phyloP scores from a whole-genome alignment of 164 flowering plant species.

The Umbilicus rupestris region DNA sequence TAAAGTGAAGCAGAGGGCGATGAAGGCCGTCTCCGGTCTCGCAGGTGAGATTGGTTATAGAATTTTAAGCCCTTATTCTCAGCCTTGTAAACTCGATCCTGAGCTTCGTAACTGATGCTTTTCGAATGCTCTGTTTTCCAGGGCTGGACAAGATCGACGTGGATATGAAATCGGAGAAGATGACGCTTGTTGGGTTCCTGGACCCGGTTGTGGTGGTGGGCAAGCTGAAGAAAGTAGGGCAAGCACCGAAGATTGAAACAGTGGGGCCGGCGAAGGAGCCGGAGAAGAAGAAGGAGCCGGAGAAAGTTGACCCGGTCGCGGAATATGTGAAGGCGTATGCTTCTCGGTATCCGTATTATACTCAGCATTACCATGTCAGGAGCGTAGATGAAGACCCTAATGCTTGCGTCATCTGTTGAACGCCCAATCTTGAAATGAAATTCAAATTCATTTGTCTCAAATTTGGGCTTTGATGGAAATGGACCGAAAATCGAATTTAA shows the following conservation, averaged over 20 bases:
- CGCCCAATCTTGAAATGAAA: neutral
- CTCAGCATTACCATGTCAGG: slow-evolving; percentile 4
- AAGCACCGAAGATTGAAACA: slow-evolving; percentile 20
- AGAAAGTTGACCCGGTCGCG: slow-evolving; percentile 1
- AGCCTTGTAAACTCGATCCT: too few species aligned
- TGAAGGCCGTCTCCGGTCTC: slow-evolving; percentile 30
- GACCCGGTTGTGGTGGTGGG: slow-evolving; percentile 32
- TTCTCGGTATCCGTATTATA: neutral
- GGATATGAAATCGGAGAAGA: slow-evolving; percentile 31
- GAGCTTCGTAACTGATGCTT: too few species aligned
- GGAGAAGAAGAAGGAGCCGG: slow-evolving; percentile 24
- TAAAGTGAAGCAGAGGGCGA: slow-evolving; percentile 30
- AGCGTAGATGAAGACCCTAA: slow-evolving; percentile 6
- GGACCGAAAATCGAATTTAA: too few species aligned
- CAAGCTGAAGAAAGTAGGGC: slow-evolving; percentile 32
- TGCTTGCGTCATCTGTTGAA: slow-evolving; percentile 7
- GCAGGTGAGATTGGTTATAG: slow-evolving; percentile 19
- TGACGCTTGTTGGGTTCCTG: slow-evolving; percentile 34
- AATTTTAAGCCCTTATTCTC: too few species aligned
- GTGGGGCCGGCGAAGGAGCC: slow-evolving; percentile 38
- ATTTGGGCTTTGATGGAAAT: too few species aligned
- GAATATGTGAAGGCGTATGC: slow-evolving; percentile 7
- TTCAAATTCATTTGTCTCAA: neutral
- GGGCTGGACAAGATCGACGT: slow-evolving; percentile 32
- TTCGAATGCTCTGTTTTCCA: slow-evolving; percentile 6